These are phyloP conservation scores for Penicillium griseofulvum DNA, from an alignment of 2,329 filamentous ascomycete genomes.

Conservation along the genomic window DNA sequence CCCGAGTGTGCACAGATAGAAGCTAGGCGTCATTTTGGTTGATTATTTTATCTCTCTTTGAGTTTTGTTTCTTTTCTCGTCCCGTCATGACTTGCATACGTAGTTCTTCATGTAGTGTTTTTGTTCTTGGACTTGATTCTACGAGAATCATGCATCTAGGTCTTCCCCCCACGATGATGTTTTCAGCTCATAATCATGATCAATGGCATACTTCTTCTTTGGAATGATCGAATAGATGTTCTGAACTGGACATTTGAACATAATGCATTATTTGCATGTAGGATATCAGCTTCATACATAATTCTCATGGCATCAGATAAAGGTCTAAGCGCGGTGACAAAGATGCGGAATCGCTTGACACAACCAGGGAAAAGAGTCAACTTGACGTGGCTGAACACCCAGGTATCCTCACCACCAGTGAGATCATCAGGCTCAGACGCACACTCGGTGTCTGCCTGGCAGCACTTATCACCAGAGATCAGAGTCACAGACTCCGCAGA, in stretches of 20 bases:
- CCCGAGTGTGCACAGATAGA: slow-evolving; percentile 17
- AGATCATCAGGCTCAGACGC: slow-evolving; percentile 33
- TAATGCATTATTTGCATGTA: background rate
- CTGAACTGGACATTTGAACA: background rate
- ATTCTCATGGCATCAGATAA: background rate
- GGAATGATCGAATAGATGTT: background rate
- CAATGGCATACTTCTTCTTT: background rate
- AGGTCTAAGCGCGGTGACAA: slow-evolving; percentile 52
- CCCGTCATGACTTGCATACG: background rate
- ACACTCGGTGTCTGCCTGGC: slow-evolving; percentile 43
- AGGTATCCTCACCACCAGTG: slow-evolving; percentile 56
- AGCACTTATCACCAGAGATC: slow-evolving; percentile 39
- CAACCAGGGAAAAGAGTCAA: slow-evolving; percentile 89
- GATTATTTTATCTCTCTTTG: background rate
- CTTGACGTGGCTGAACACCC: slow-evolving; percentile 76
- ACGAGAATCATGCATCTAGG: background rate
- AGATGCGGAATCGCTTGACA: slow-evolving; percentile 79
- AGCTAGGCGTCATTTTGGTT: slow-evolving; percentile 14
- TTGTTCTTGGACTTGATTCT: background rate
- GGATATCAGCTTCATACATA: slow-evolving; percentile 1
- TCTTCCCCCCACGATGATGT: background rate
- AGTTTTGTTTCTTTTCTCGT: background rate
- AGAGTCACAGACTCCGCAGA: background rate
- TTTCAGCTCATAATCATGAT: background rate
- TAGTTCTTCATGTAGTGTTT: background rate